A percentile compares a stretch with the other conserved stretches of the same genome.
phyloP scores from a whole-genome alignment of 2,329 filamentous ascomycete genomes.

The Xylaria digitata region DNA sequence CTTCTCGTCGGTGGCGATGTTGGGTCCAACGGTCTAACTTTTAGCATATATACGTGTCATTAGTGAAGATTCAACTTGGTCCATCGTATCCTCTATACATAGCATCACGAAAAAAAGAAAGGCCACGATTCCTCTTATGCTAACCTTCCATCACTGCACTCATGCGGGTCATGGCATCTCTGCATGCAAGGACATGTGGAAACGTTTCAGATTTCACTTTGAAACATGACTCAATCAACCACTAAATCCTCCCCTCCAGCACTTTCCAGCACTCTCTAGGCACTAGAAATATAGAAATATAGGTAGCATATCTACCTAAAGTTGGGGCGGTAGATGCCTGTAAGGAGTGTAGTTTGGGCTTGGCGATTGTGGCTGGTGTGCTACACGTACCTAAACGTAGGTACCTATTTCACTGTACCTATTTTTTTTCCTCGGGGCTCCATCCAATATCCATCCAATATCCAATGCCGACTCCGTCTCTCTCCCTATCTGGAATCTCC shows the following conservation, averaged over 20 bases:
- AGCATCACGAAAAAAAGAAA: too few relatives aligned
- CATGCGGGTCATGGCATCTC: not conserved
- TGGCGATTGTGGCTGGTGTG: conserved; percentile 25
- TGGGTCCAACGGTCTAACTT: too few relatives aligned
- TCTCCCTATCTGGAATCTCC: conserved; percentile 12
- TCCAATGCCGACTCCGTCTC: not conserved
- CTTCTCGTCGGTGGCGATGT: too few relatives aligned
- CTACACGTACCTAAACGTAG: too few relatives aligned
- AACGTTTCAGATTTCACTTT: not conserved
- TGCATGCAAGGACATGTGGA: not conserved
- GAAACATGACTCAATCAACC: conserved; percentile 5
- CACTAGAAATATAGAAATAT: too few relatives aligned
- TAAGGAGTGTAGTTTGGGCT: not conserved
- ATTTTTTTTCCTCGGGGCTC: conserved; percentile 2
- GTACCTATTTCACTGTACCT: not conserved
- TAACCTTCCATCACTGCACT: too few relatives aligned
- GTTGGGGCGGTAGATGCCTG: not conserved
- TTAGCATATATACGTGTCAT: too few relatives aligned
- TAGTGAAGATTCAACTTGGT: too few relatives aligned
- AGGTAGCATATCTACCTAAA: too few relatives aligned
- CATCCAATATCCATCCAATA: not conserved
- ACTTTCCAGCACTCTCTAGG: not conserved
- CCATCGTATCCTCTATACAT: too few relatives aligned
- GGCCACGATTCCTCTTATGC: too few relatives aligned
- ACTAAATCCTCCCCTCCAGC: not conserved